A percentile compares a stretch with the other conserved stretches of the same genome.
phyloP scores from a whole-genome alignment of 352 stramenopile genomes.

The Phytophthora parvispora region DNA sequence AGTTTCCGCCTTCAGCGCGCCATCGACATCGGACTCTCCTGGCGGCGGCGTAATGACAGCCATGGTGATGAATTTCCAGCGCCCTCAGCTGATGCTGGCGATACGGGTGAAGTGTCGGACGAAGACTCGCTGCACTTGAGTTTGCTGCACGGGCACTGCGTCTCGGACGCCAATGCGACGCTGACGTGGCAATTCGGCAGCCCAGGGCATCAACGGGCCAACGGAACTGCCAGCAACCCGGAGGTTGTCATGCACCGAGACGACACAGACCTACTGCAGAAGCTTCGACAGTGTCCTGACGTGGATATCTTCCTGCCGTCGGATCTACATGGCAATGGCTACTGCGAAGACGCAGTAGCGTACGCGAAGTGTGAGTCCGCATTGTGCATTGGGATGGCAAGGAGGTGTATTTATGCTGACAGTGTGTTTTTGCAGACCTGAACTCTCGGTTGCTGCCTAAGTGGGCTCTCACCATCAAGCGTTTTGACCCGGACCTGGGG shows the following conservation, averaged over 20 bases:
- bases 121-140: conserved; percentile 43
- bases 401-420: conserved; percentile 1
- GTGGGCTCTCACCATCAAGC: conserved; percentile 39
- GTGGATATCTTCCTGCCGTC: conserved; percentile 59
- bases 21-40: conserved; percentile 6
- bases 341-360: conserved; percentile 60
- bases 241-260: conserved; percentile 26
- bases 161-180: conserved; percentile 19
- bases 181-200: conserved; percentile 43
- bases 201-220: conserved; percentile 29
- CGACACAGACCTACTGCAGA: conserved; percentile 35
- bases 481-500: conserved; percentile 30
- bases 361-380: conserved; percentile 54
- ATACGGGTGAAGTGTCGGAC: conserved; percentile 21
- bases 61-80: neutral
- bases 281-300: conserved; percentile 48
- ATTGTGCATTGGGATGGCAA: neutral
- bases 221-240: conserved; percentile 25
- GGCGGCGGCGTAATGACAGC: conserved; percentile 7
- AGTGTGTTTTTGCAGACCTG: conserved; percentile 28
- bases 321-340: conserved; percentile 51
- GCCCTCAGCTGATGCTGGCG: conserved; percentile 9
- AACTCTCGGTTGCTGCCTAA: conserved; percentile 39
- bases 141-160: conserved; percentile 40
- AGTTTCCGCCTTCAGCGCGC: conserved; percentile 9